Evolutionary conservation across 2,329 filamentous ascomycete species (phyloP), one percentile per base, ranked within the genome.

Genomic region (Tetracladium maxilliforme): DNA sequence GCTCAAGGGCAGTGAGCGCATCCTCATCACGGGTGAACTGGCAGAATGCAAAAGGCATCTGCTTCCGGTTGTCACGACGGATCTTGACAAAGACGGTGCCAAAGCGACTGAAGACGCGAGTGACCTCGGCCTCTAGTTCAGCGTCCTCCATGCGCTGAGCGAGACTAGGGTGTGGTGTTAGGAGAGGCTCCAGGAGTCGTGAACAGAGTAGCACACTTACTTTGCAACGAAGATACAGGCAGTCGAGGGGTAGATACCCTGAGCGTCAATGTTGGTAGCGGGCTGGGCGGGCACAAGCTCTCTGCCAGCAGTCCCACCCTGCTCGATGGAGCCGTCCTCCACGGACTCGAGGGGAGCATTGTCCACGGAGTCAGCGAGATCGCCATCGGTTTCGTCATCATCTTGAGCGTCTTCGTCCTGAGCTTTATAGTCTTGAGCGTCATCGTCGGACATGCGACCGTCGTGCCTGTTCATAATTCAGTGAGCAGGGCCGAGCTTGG

Each of bases 151-250:
- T 47, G 3, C 48, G 40, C 33, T 66, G 56, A 1, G 63, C 52
- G 3, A 75, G 52, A 29, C 70, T 73, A n/a, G n/a, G 17, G 12
- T 13, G 5, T 23, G 9, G 16, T 5, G 24, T 43, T 30, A 39
- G 37, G 26, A 28, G 6, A 21, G 25, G 12, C 4, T 14, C 5
- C 21, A 8, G 21, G 17, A 21, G 16, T 22, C 14, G 30, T 27
- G 19, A 21, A 25, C 12, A 7, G 9, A 21, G 10, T 10, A 18
- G 24, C 17, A 14, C 9, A 54, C 64, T 53, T 56, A 75, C 71
- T 76, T 76, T 16, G 70, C 71, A 19, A 73, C 68, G 36, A 76
- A 76, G 18, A 75, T 56, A 38, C 70, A 75, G 19, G 64, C 62
- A 6, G 56, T 58, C 1, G 66, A 54, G 1, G 65, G 58, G 26